Conservation (phyloP, 2,329 filamentous ascomycete species). For the Curvularia sp. region DNA sequence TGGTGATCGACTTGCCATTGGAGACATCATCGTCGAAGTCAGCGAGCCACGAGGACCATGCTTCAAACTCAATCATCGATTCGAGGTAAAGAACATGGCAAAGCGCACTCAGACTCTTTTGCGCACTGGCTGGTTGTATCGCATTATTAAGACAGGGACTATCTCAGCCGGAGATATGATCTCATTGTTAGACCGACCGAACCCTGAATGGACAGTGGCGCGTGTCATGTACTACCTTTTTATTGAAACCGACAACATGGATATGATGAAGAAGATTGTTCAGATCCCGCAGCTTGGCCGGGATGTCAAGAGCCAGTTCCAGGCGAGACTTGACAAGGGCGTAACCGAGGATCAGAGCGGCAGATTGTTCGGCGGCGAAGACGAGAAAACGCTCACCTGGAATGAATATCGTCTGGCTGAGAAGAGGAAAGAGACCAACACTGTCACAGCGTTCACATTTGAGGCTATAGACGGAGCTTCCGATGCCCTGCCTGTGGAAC, state of each 20-base stretch:
- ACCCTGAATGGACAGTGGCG: conserved; percentile 69
- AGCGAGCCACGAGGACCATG: conserved; percentile 69
- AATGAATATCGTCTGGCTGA: conserved; percentile 54
- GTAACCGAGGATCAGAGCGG: conserved; percentile 39
- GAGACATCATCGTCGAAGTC: conserved; percentile 63
- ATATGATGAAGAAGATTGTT: conserved; percentile 54
- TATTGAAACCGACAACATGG: conserved; percentile 58
- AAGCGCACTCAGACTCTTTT: conserved; percentile 63
- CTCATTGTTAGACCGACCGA: conserved; percentile 60
- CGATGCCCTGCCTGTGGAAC: conserved; percentile 42
- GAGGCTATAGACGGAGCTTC: conserved; percentile 53
- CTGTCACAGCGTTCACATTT: conserved; percentile 61
- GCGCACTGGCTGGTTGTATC: conserved; percentile 71
- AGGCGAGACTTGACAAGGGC: conserved; percentile 59
- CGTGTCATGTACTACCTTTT: conserved; percentile 69
- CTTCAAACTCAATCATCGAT: conserved; percentile 73
- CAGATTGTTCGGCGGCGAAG: conserved; percentile 38
- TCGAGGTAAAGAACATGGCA: conserved; percentile 68
- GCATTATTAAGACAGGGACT: conserved; percentile 63
- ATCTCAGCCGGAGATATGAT: conserved; percentile 66
- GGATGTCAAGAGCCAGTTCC: conserved; percentile 61
- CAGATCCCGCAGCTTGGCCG: conserved; percentile 57
- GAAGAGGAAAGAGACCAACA: conserved; percentile 60
- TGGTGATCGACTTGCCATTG: conserved; percentile 64
- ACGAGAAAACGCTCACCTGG: conserved; percentile 44